Conservation (phyloP, 1,284 basidiomycete species). For the Ceratobasidium sp. region DNA sequence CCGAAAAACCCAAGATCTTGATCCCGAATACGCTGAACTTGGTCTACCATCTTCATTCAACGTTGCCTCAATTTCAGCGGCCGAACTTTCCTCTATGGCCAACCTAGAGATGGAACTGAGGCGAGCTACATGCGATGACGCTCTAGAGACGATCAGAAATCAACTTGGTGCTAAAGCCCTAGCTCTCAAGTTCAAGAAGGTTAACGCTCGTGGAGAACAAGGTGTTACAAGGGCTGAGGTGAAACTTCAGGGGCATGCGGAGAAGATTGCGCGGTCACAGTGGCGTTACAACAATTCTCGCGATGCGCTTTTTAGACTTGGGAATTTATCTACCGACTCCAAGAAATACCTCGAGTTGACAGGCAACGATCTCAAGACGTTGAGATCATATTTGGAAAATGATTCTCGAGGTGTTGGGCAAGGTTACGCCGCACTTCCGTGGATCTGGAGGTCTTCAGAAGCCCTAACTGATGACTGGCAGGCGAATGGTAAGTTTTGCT, state of each 20-base stretch:
- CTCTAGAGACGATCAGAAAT: background rate
- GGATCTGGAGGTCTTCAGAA: slow-evolving; percentile 10
- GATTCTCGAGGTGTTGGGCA: background rate
- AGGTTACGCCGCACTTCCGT: background rate
- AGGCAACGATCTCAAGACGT: background rate
- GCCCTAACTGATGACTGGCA: background rate
- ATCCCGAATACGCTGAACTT: background rate
- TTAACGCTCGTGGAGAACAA: too few relatives aligned
- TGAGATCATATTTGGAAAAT: background rate
- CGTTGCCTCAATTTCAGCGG: background rate
- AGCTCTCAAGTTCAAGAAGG: background rate
- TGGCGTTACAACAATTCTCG: slow-evolving; percentile 11
- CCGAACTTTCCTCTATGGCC: background rate
- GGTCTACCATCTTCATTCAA: background rate
- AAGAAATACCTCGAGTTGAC: background rate
- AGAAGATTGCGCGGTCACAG: background rate
- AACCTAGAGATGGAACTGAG: background rate
- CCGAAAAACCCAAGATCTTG: too few relatives aligned
- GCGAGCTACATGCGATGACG: background rate
- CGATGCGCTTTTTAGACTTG: background rate
- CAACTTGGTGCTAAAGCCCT: background rate
- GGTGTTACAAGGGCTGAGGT: too few relatives aligned
- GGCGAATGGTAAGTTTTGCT: background rate
- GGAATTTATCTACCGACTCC: background rate
- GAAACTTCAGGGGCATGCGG: background rate